Evolutionary conservation across 495 filamentous ascomycete species (phyloP).

Genomic region (Lasiosphaeriaceae sp.): DNA sequence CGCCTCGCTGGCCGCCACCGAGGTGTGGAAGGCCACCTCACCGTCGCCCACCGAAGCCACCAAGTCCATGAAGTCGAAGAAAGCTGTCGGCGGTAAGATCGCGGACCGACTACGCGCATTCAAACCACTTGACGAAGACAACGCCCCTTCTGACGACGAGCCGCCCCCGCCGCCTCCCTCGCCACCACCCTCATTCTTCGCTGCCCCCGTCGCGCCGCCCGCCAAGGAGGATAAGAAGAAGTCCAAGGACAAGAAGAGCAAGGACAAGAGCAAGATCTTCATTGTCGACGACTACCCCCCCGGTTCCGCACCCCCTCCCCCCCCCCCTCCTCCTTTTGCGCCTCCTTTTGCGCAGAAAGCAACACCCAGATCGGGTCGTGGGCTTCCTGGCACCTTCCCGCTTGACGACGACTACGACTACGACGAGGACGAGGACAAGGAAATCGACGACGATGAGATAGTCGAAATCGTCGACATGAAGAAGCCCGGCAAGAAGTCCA

Average conservation of each 20-base stretch:
- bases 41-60: constrained; percentile 29
- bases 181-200: neutral
- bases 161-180: constrained; percentile 16
- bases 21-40: constrained; percentile 33
- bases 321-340: constrained; percentile 10
- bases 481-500: constrained; percentile 35
- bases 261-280: constrained; percentile 9
- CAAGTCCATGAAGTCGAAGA: constrained; percentile 37
- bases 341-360: constrained; percentile 32
- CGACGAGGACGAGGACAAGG: constrained; percentile 28
- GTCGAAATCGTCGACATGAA: constrained; percentile 46
- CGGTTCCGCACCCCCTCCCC: constrained; percentile 14
- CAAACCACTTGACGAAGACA: constrained; percentile 45
- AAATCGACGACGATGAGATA: constrained; percentile 37
- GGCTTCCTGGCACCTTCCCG: constrained; percentile 47
- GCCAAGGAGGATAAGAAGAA: constrained; percentile 23
- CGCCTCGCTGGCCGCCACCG: constrained; percentile 10
- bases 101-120: constrained; percentile 51
- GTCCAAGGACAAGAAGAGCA: constrained; percentile 25
- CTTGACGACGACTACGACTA: constrained; percentile 26
- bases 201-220: constrained; percentile 5
- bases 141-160: constrained; percentile 12
- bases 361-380: constrained; percentile 40
- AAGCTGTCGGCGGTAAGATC: constrained; percentile 46
- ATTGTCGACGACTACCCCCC: constrained; percentile 17